Base-by-base conservation (phyloP, 257 asterid species). In the Nicotiana noctiflora region DNA sequence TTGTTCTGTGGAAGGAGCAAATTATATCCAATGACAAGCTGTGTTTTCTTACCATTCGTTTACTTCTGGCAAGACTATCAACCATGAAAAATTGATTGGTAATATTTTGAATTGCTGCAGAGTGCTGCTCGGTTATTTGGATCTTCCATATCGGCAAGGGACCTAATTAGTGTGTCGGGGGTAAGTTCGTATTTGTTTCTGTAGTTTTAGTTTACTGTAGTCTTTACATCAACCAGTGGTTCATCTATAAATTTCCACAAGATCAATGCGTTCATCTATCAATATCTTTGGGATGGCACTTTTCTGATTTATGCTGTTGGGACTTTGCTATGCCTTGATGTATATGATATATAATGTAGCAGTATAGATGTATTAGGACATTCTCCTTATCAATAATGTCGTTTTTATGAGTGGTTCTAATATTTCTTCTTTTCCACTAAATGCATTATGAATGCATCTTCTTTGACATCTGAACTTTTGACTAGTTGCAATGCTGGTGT, bases 51-150 rank as follows among this genome's bases (percentile, higher is more conserved):
- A 53, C 9, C 25, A 74, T 74, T 10, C 25, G 6, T 55, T 23
- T 25, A 49, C 23, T 49, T 25, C 23, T 49, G 61, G 3, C 49
- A 9, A 70, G 74, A 10, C 6, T 57, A 74, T 40, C 34, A 72
- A 40, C 25, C 19, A 2, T 46, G 19, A 53, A 57, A 68, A 11
- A 57, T 60, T 49, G 31, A 76, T 12, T 51, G 80, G 70, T 65
- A 51, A 7, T 80, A 81, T 88, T 79, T 63, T 62, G 63, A 17
- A 79, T 65, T 81, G 78, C 88, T 85, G 60, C 94, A 93, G 99
- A 90, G 98, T 89, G 98, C 97, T 84, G 95, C 99, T 86, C 98
- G 98, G 85, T 89, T 92, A 83, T 95, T 91, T 83, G 99, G 99
- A 84, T 95, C 98, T 81, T 88, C 93, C 79, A 90, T 95, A 82